These are phyloP conservation scores for Rhynchospora breviuscula DNA, from an alignment of 176 grass and related monocot species.

Conservation along the genomic window DNA sequence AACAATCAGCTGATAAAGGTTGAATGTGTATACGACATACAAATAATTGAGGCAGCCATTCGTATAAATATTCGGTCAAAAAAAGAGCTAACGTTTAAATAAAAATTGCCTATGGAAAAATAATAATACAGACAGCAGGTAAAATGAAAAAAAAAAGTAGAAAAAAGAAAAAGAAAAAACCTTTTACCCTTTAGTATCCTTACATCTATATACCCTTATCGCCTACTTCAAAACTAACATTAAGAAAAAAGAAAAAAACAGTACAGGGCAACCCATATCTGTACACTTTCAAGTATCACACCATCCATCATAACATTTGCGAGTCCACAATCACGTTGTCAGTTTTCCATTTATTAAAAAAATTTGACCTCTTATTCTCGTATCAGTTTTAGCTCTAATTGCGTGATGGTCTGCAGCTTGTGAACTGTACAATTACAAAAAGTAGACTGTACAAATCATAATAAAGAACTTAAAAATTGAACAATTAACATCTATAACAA, in stretches of 20 bases:
- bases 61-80: not conserved
- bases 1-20: not conserved
- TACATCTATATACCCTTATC: constrained; percentile 67
- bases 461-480: not conserved
- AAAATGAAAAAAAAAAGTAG: not conserved
- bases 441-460: constrained; percentile 3
- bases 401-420: not conserved
- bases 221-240: constrained; percentile 43
- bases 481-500: not conserved
- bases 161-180: not conserved
- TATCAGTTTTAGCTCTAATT: constrained; percentile 4
- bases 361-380: not conserved
- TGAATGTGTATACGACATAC: not conserved
- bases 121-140: not conserved
- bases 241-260: constrained; percentile 43
- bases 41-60: not conserved
- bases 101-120: constrained; percentile 7
- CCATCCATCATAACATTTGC: not conserved
- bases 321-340: constrained; percentile 5
- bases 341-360: constrained; percentile 13
- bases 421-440: constrained; percentile 13
- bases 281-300: constrained; percentile 65
- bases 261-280: constrained; percentile 41
- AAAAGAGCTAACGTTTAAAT: not conserved
- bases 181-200: constrained; percentile 21